Evolutionary conservation across 352 stramenopile genomes (phyloP).

Genomic region (Phytophthora multivora): DNA sequence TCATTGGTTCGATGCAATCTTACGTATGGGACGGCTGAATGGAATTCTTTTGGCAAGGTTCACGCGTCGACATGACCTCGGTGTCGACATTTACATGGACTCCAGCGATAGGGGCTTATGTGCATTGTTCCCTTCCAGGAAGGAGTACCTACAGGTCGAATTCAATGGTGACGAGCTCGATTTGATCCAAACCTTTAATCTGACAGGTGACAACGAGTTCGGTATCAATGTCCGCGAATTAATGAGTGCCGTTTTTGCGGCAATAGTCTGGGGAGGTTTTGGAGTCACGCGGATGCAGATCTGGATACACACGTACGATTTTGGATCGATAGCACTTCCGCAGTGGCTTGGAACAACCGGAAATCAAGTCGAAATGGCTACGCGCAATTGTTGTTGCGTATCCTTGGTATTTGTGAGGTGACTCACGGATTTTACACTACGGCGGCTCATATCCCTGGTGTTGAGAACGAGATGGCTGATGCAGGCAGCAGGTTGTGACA

Average conservation of each 20-base stretch:
- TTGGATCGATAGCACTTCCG: slow-evolving; percentile 19
- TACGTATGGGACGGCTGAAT: background rate
- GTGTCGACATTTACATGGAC: slow-evolving; percentile 7
- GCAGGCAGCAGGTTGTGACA: slow-evolving; percentile 21
- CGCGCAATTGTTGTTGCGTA: slow-evolving; percentile 15
- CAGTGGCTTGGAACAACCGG: slow-evolving; percentile 11
- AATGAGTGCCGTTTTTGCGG: slow-evolving; percentile 16
- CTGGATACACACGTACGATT: background rate
- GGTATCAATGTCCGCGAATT: slow-evolving; percentile 14
- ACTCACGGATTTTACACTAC: slow-evolving; percentile 12
- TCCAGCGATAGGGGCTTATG: slow-evolving; percentile 8
- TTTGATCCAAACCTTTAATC: background rate
- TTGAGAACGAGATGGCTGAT: slow-evolving; percentile 12
- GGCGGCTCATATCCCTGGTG: no score
- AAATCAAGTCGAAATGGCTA: slow-evolving; percentile 7
- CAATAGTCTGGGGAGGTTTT: slow-evolving; percentile 1
- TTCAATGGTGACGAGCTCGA: background rate
- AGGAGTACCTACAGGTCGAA: slow-evolving; percentile 8
- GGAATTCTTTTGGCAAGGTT: slow-evolving; percentile 1
- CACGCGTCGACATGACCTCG: background rate
- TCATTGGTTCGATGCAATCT: slow-evolving; percentile 8
- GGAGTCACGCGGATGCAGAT: background rate
- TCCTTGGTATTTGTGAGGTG: slow-evolving; percentile 12
- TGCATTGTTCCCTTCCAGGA: background rate
- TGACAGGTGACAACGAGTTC: background rate